These are phyloP conservation scores for Terana coerulea DNA, from an alignment of 768 basidiomycete species.

Conservation along the genomic window DNA sequence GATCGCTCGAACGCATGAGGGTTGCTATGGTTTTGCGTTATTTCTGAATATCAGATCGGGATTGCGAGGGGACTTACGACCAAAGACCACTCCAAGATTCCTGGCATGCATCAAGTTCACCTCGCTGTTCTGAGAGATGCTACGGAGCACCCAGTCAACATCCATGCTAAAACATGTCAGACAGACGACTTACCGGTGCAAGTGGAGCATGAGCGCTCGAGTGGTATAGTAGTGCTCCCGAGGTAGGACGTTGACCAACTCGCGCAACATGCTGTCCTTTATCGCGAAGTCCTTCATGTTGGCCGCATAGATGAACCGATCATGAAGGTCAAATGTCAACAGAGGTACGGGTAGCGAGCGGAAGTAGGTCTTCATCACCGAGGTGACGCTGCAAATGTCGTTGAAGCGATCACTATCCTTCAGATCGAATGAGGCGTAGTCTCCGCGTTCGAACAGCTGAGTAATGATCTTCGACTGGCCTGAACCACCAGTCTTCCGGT, in stretches of 20 bases:
- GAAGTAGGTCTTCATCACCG: conserved; percentile 96
- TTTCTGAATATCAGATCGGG: not conserved
- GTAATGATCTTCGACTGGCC: conserved; percentile 91
- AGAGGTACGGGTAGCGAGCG: conserved; percentile 88
- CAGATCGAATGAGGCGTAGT: conserved; percentile 87
- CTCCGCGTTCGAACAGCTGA: conserved; percentile 89
- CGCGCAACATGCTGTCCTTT: conserved; percentile 59
- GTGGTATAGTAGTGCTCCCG: conserved; percentile 86
- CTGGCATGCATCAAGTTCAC: conserved; percentile 91
- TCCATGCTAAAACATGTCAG: not conserved
- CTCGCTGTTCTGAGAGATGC: conserved; percentile 62
- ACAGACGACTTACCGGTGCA: conserved; percentile 60
- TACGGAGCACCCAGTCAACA: conserved; percentile 14
- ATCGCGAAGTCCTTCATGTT: conserved; percentile 58
- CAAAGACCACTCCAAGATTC: conserved; percentile 96
- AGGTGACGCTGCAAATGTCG: conserved; percentile 95
- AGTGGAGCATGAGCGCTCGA: conserved; percentile 77
- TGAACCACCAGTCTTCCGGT: conserved; percentile 94
- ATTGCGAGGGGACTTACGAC: conserved; percentile 63
- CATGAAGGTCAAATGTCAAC: conserved; percentile 87
- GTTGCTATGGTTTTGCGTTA: conserved; percentile 57
- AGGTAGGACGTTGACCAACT: conserved; percentile 75
- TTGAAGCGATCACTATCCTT: conserved; percentile 87
- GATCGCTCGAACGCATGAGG: conserved; percentile 85
- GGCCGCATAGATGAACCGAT: conserved; percentile 79